Evolutionary conservation across 495 filamentous ascomycete species (phyloP), one percentile per base, ranked within the genome.

Genomic region (Patellaria atrata): DNA sequence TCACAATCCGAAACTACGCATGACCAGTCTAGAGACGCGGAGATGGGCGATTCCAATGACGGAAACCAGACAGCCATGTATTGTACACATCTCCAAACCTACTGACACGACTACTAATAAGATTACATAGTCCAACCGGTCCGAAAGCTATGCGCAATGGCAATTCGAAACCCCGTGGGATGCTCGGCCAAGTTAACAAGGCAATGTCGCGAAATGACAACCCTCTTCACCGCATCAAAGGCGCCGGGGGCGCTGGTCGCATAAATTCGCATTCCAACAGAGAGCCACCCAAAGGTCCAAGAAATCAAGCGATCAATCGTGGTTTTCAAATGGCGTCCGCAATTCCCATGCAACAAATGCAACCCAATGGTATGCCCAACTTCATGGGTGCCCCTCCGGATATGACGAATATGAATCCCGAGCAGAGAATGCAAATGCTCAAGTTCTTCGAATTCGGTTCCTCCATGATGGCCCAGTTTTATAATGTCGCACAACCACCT

Each of bases 111-210:
- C 43, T 13, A 29, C 9, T 35, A 12, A 40, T 50, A 21, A 38
- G 3, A 17, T 1, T 32, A 33, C 24, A 30, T 46, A 94, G 86
- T 51, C 89, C 89, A 12, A 96, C 87, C 6, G 89, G 85, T 26
- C 89, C 89, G 15, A 89, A 84, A 56, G 82, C 86, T 3, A 96
- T 97, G 91, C 77, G 89, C 40, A 81, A 79, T 52, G 68, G 63
- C 18, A 68, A 73, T 25, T 73, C 40, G 7, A 28, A 31, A 16
- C 35, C 18, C 19, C 34, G 31, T n/a, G 8, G 35, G 35, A 74
- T 96, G 60, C 62, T 96, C 35, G 82, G 83, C 33, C 83, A 96
- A 41, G 69, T 96, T 47, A 77, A 82, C 52, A 79, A 79, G 43
- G 73, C 72, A n/a, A 69, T 97, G 73, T 82, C 91, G 43, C 73